phyloP scores from a whole-genome alignment of 129 eudicot genomes.

The Solidago caesia region DNA sequence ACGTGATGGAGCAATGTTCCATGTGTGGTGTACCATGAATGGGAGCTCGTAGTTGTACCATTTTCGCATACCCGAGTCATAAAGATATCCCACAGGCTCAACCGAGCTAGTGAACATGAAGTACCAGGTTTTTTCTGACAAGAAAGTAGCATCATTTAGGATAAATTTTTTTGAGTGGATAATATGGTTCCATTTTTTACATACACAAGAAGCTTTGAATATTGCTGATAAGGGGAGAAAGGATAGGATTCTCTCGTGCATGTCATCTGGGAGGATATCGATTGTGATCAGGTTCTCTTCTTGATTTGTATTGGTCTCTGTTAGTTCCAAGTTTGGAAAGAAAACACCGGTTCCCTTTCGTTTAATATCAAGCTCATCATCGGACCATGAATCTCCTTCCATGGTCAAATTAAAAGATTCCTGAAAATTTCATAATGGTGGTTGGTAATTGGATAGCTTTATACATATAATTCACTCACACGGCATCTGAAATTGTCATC shows the following conservation, averaged over 20 bases:
- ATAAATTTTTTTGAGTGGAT: conserved; percentile 41
- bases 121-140: conserved; percentile 46
- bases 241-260: conserved; percentile 44
- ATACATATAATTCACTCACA: neutral
- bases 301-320: conserved; percentile 19
- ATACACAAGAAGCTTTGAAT: conserved; percentile 40
- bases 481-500: neutral
- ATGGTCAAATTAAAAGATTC: conserved; percentile 23
- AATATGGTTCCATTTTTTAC: conserved; percentile 49
- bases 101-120: conserved; percentile 48
- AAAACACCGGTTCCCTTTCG: conserved; percentile 39
- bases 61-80: conserved; percentile 40
- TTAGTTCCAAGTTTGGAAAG: conserved; percentile 23
- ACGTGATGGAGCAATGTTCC: conserved; percentile 44
- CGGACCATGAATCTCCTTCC: conserved; percentile 42
- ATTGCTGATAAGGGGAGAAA: conserved; percentile 42
- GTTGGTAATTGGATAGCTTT: neutral
- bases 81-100: conserved; percentile 37
- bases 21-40: conserved; percentile 35
- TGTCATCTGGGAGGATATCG: conserved; percentile 46
- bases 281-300: conserved; percentile 26
- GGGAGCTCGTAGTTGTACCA: conserved; percentile 54
- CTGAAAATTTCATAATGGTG: conserved; percentile 24
- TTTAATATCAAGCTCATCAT: conserved; percentile 28
- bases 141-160: conserved; percentile 5